These are phyloP conservation scores for Backusella luteola DNA, from an alignment of 192 early-diverging fungal genomes.

Conservation along the genomic window DNA sequence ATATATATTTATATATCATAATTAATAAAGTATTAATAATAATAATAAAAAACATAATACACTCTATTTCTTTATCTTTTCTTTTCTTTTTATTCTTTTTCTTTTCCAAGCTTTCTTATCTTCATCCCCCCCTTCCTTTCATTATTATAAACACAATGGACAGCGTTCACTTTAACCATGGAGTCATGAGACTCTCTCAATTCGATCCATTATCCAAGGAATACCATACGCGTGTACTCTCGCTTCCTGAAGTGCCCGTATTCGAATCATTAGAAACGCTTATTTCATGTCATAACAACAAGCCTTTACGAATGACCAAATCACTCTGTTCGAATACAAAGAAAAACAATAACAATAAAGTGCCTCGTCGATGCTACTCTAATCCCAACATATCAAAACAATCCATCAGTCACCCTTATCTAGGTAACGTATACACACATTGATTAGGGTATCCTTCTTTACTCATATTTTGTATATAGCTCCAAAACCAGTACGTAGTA, in stretches of 20 bases:
- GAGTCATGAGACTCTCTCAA: background rate
- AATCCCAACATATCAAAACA: background rate
- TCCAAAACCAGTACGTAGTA: background rate
- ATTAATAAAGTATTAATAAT: background rate
- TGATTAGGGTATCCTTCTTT: background rate
- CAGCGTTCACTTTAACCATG: background rate
- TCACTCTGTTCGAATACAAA: background rate
- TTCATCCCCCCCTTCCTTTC: background rate
- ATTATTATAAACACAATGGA: background rate
- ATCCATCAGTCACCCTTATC: background rate
- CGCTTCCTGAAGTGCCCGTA: background rate
- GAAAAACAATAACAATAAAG: background rate
- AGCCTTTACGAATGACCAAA: constrained; percentile 1
- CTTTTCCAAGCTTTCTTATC: background rate
- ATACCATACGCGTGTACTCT: background rate
- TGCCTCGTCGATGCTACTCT: background rate
- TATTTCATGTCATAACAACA: constrained; percentile 9
- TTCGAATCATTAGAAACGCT: constrained; percentile 5
- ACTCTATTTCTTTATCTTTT: background rate
- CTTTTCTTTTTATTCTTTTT: background rate
- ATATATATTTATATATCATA: constrained; percentile 1
- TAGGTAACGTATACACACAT: background rate
- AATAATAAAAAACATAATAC: background rate
- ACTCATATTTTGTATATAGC: background rate
- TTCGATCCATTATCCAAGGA: background rate